phyloP scores from a whole-genome alignment of 202 grass and related monocot species.

The Digitaria exilis region DNA sequence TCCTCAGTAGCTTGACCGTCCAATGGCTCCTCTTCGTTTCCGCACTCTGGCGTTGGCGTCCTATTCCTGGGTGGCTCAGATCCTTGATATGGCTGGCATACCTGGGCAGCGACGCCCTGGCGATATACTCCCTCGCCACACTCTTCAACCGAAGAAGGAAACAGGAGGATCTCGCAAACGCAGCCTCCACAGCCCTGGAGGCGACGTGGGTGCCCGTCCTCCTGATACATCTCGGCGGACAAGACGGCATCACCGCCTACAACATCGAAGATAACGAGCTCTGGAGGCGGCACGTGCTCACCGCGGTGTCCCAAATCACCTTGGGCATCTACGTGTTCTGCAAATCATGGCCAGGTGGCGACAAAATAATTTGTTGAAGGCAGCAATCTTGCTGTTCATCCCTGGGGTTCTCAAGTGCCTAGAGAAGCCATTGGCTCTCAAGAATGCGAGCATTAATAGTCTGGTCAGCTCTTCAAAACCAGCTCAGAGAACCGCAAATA shows the following conservation, averaged over 20 bases:
- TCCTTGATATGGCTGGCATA: background rate
- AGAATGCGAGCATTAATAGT: background rate
- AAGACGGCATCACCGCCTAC: background rate
- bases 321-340: slow-evolving; percentile 3
- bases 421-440: background rate
- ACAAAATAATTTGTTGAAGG: background rate
- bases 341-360: background rate
- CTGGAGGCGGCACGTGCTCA: background rate
- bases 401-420: background rate
- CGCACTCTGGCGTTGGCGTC: background rate
- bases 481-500: background rate
- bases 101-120: background rate
- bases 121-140: background rate
- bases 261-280: slow-evolving; percentile 29
- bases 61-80: fast-evolving
- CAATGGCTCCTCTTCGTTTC: background rate
- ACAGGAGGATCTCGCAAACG: background rate
- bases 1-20: background rate
- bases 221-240: background rate
- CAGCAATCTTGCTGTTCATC: background rate
- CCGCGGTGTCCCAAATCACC: background rate
- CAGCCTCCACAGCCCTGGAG: background rate
- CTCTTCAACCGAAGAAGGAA: slow-evolving; percentile 7
- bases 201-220: background rate
- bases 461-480: background rate